Evolutionary conservation across 2,329 filamentous ascomycete species (phyloP), one percentile per base, ranked within the genome.

Genomic region (Ambrosiella cleistominuta): DNA sequence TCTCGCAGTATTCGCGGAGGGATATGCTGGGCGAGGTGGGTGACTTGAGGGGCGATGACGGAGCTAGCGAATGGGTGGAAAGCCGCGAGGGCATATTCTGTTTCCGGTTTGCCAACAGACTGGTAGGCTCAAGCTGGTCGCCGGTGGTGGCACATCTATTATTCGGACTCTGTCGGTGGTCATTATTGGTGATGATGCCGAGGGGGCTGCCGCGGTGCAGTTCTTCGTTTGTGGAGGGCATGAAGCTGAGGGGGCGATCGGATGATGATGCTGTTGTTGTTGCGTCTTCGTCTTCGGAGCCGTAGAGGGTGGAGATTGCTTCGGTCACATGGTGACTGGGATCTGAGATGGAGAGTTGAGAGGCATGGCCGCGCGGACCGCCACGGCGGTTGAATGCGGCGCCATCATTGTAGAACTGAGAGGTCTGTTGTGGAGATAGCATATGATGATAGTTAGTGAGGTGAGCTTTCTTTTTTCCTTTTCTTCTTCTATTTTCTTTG

Each of bases 241-340:
- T 75, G 71, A 88, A 93, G 72, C 86, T 91, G 65, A 90, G 71
- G 40, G 86, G 86, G 51, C 85, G 81, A 45, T 73, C 70, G 58
- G 50, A 42, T 36, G 19, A 11, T 27, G 4, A 3, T 5, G 47
- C 38, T 2, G 50, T 79, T 63, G 80, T 79, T 63, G 80, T 77
- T 1, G 71, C 79, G 64, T 79, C 77, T 65, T 87, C 80, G 64
- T 83, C 80, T 66, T 81, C 80, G 66, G 88, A 85, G 66, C 86
- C 87, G 71, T 96, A 95, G 71, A 95, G 80, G 65, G 89, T 89
- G 56, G 88, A 88, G 70, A 95, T 95, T 61, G 88, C 86, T 70
- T 95, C 90, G 59, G 89, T 95, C 68, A 95, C 88, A 79, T 95
- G 90, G 72, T 95, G 88, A 71, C 79, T 88, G 61, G 90, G 86